These are phyloP conservation scores for Globisporangium parvum DNA, from an alignment of 352 stramenopile species.

Conservation along the genomic window DNA sequence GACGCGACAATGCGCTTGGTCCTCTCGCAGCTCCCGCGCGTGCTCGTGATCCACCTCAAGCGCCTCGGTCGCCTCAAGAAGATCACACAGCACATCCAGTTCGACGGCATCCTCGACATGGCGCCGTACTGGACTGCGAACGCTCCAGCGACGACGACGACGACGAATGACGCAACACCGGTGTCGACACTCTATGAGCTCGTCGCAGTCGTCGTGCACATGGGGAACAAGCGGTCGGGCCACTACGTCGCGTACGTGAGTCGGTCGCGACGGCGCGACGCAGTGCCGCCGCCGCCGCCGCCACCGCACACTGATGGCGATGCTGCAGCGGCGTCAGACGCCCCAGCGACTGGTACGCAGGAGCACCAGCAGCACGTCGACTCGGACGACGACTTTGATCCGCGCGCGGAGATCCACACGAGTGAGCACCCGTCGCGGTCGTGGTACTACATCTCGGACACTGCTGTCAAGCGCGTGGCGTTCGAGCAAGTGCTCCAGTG, in stretches of 20 bases:
- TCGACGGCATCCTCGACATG: conserved; percentile 50
- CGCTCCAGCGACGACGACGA: neutral
- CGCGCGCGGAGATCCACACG: conserved; percentile 20
- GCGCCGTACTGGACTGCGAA: conserved; percentile 17
- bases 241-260: conserved; percentile 76
- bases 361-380: neutral
- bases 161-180: conserved; percentile 15
- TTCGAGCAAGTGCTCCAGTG: conserved; percentile 64
- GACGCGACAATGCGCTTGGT: conserved; percentile 53
- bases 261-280: conserved; percentile 34
- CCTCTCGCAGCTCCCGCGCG: conserved; percentile 38
- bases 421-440: conserved; percentile 16
- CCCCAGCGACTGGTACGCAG: neutral
- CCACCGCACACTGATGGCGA: too few species aligned
- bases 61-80: conserved; percentile 44
- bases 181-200: conserved; percentile 43
- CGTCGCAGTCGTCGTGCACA: conserved; percentile 66
- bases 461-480: conserved; percentile 45
- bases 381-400: conserved; percentile 20
- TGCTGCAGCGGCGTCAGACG: too few species aligned
- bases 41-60: conserved; percentile 73
- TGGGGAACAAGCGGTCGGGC: conserved; percentile 58
- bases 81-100: conserved; percentile 62
- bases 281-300: neutral
- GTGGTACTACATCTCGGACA: conserved; percentile 77